Evolutionary conservation across 1,284 basidiomycete species (phyloP).

Genomic region (Gomphus bonarii): DNA sequence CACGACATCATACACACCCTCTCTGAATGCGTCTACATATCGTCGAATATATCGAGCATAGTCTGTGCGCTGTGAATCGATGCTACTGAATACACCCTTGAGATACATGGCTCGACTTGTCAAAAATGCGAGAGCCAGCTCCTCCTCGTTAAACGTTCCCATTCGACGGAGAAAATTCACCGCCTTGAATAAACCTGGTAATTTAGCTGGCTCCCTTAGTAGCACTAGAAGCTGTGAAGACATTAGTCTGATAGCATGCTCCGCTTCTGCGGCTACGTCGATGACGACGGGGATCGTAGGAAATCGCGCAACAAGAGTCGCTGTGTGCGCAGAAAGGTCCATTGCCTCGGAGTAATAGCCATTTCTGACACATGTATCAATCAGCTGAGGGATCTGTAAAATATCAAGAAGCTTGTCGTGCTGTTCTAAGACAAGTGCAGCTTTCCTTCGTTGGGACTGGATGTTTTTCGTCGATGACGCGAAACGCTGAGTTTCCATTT

Average conservation of each 20-base stretch:
- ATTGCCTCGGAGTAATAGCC: conserved; percentile 88
- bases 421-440: conserved; percentile 76
- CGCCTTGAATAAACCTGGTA: conserved; percentile 83
- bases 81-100: conserved; percentile 29
- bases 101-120: conserved; percentile 50
- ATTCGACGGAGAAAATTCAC: conserved; percentile 79
- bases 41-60: conserved; percentile 70
- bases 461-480: conserved; percentile 43
- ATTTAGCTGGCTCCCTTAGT: conserved; percentile 73
- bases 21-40: conserved; percentile 87
- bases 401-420: conserved; percentile 87
- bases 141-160: conserved; percentile 48
- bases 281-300: conserved; percentile 32
- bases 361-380: conserved; percentile 86
- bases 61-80: conserved; percentile 41
- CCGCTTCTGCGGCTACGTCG: conserved; percentile 63
- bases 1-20: conserved; percentile 86
- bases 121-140: conserved; percentile 61
- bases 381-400: conserved; percentile 80
- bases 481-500: conserved; percentile 59
- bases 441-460: conserved; percentile 58
- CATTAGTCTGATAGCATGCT: conserved; percentile 65
- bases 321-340: conserved; percentile 64
- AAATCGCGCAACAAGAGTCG: conserved; percentile 32
- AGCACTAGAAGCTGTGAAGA: conserved; percentile 68